These are phyloP conservation scores for Linderina pennispora DNA, from an alignment of 192 early-diverging fungal genomes.

Conservation along the genomic window DNA sequence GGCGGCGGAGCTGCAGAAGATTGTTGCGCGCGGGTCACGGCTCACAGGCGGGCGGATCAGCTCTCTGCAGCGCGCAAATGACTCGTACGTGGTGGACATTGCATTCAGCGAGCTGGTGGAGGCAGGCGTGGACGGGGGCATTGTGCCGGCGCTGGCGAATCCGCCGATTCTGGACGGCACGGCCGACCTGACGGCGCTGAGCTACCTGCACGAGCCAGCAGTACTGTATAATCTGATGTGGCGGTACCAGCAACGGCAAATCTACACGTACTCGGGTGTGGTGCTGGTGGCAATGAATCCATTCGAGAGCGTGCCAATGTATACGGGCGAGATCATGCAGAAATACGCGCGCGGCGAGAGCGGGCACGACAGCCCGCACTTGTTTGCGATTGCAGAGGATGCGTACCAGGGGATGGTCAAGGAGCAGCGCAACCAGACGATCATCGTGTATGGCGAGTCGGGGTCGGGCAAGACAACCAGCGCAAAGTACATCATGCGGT, in stretches of 20 bases:
- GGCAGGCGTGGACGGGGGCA: constrained; percentile 25
- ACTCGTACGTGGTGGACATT: constrained; percentile 31
- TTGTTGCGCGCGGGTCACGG: constrained; percentile 34
- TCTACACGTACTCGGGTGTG: constrained; percentile 99
- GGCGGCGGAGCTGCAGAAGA: constrained; percentile 28
- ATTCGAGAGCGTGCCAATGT: constrained; percentile 76
- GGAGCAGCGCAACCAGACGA: constrained; percentile 91
- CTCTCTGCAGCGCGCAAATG: constrained; percentile 18
- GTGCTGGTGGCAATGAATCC: constrained; percentile 98
- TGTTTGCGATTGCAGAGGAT: constrained; percentile 98
- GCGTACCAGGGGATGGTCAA: constrained; percentile 93
- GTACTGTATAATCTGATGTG: constrained; percentile 89
- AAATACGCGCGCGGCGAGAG: constrained; percentile 81
- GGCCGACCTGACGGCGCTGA: constrained; percentile 85
- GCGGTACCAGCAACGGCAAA: constrained; percentile 85
- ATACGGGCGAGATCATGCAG: constrained; percentile 82
- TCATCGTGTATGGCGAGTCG: constrained; percentile 96
- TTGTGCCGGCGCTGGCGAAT: constrained; percentile 87
- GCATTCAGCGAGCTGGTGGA: constrained; percentile 38
- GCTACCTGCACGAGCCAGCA: constrained; percentile 91
- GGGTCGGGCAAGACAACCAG: constrained; percentile 96
- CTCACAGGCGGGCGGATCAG: constrained; percentile 44
- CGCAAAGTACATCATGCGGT: constrained; percentile 98
- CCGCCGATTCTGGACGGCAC: constrained; percentile 83
- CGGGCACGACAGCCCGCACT: constrained; percentile 68